A percentile compares a stretch with the other conserved stretches of the same genome.
Conservation (phyloP, 352 stramenopile genomes). For the Globisporangium takayamanum region DNA sequence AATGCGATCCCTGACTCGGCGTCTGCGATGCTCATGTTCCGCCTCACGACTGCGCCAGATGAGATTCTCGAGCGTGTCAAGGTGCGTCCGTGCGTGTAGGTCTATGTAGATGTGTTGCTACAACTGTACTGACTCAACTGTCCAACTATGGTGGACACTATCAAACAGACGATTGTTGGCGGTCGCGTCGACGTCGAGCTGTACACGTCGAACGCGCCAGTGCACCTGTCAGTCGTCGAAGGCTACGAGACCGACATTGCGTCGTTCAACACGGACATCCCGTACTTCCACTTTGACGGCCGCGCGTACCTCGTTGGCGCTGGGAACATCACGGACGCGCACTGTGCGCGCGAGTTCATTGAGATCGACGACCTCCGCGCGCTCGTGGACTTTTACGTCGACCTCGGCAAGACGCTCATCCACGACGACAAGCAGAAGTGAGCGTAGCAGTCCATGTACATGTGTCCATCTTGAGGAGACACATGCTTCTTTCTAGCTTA, state of each 20-base stretch:
- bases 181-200: constrained; percentile 62
- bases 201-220: constrained; percentile 78
- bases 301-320: constrained; percentile 76
- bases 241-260: constrained; percentile 84
- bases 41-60: constrained; percentile 65
- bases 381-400: constrained; percentile 68
- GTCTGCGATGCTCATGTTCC: constrained; percentile 87
- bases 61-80: constrained; percentile 63
- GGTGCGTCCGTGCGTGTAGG: constrained; percentile 12
- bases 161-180: constrained; percentile 42
- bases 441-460: neutral
- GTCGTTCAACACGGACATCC: constrained; percentile 88
- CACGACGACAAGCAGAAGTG: constrained; percentile 24
- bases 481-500: neutral
- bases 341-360: constrained; percentile 71
- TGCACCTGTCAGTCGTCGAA: constrained; percentile 72
- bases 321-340: constrained; percentile 67
- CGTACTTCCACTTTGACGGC: constrained; percentile 79
- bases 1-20: constrained; percentile 81
- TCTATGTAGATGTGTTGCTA: neutral
- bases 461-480: neutral
- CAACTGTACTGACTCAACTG: neutral
- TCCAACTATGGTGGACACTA: neutral
- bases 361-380: constrained; percentile 53
- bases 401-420: constrained; percentile 60